These are phyloP conservation scores for Curvularia hawaiiensis DNA, from an alignment of 2,329 filamentous ascomycete genomes.

Conservation along the genomic window DNA sequence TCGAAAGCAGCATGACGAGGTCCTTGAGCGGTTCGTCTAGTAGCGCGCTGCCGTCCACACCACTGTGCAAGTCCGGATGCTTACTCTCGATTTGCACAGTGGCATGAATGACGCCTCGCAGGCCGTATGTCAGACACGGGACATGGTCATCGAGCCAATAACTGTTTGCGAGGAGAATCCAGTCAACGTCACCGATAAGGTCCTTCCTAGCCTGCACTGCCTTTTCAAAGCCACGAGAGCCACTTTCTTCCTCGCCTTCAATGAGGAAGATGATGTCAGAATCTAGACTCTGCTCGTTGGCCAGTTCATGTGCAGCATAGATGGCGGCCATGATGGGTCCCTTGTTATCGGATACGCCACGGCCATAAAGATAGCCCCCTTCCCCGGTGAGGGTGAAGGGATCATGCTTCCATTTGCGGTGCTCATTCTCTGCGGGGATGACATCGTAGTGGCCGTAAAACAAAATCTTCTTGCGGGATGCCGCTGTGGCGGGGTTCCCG, in stretches of 20 bases:
- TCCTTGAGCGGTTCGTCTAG: constrained; percentile 93
- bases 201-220: constrained; percentile 80
- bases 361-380: constrained; percentile 91
- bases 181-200: constrained; percentile 88
- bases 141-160: constrained; percentile 98
- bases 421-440: constrained; percentile 83
- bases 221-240: constrained; percentile 87
- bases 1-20: constrained; percentile 80
- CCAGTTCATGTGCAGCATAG: constrained; percentile 88
- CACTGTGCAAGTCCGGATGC: constrained; percentile 89
- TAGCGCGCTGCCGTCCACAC: constrained; percentile 92
- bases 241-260: constrained; percentile 95
- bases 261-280: constrained; percentile 94
- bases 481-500: constrained; percentile 69
- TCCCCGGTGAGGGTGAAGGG: constrained; percentile 89
- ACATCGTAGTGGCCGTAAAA: constrained; percentile 99
- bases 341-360: constrained; percentile 98
- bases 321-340: constrained; percentile 93
- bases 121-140: constrained; percentile 91
- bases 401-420: constrained; percentile 82
- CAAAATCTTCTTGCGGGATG: constrained; percentile 79
- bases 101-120: constrained; percentile 91
- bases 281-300: constrained; percentile 79
- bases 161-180: constrained; percentile 93
- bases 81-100: constrained; percentile 86